Base-by-base conservation (phyloP, 1,284 basidiomycete species). In the Leccinum laetum region DNA sequence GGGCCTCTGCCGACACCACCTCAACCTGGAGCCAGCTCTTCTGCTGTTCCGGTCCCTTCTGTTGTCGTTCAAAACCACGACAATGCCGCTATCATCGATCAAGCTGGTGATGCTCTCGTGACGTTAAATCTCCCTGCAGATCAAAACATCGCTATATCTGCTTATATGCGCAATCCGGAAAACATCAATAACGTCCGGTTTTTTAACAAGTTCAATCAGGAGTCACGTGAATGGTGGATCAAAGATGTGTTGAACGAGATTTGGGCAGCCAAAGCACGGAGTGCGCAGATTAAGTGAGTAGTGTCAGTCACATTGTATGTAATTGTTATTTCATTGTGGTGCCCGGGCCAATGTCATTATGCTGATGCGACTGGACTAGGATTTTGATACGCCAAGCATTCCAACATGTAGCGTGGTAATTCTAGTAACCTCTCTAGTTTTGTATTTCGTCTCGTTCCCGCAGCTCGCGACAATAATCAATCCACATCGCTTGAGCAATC, bases 401-500 rank as follows among this genome's bases (percentile, higher is more conserved):
- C 10, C 49, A 24, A 21, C 13, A 52, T 24, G 21, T 52, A 13
- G 13, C 5, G 11, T 52, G 16, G 21, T 52, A n/a, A 1, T 24
- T 21, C 13, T 10, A 21, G 21, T 21, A 21, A 21, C 21, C 21
- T 21, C 21, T 52, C 18, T 52, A 52, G 18, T 24, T 11, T 21
- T 52, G 49, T 52, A 21, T 21, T 21, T 21, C 24, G 24, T 5
- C 1, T 29, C 46, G 7, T 32, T 29, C 49, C 11, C 26, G 18
- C 13, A 10, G 1, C 5, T 56, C 10, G 2, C 3, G 3, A 11
- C 57, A 44, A 21, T 69, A 70, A 10, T 68, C 63, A 1, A 52
- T 16, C 70, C 68, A 71, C 69, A 72, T 72, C 1, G 13, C 49
- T 4, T 64, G 16, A 16, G 66, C 63, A 59, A 72, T 72, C 5